Base-by-base conservation (phyloP, 2,329 filamentous ascomycete species). In the Emmonsiellopsis sp. region DNA sequence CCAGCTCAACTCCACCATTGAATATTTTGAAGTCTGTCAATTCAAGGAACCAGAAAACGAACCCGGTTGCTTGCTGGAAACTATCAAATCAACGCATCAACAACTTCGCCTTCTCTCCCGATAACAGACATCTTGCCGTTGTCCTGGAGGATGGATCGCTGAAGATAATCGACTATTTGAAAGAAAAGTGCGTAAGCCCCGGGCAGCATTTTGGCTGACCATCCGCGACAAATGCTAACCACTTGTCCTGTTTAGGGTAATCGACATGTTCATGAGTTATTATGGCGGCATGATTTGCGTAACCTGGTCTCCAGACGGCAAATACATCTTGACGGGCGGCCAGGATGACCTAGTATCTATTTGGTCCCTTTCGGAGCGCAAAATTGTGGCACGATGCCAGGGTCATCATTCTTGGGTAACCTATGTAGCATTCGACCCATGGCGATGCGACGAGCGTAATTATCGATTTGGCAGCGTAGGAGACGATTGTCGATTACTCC, bases 321-420 rank as follows among this genome's bases (percentile, higher is more conserved):
- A 94, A 67, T 98, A 97, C 68, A 84, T 98, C 50, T 77, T 98
- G 14, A 96, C 93, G 0, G 93, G 93, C 51, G 91, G 93, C 4
- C 92, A 97, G 70, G 93, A 98, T 67, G 93, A 98, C 67, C 76
- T 97, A 8, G 87, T 98, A 10, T 94, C 90, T 0, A 96, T 98
- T 61, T 98, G 93, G 93, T 93, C 86, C 13, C 78, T 95, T 39
- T 80, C 84, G 42, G 93, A 97, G 63, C 84, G 83, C 45, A 82
- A 84, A 51, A 83, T 98, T 49, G 85, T 98, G 49, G 93, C 92
- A 14, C 83, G 93, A 57, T 97, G 93, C 67, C 89, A 94, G 64
- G 93, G 93, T 2, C 93, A 98, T 70, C 86, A 94, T 58, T 95
- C 90, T 4, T 98, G 90, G 90, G 91, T 98, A 0, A 90, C 89